phyloP scores from a whole-genome alignment of 2,329 filamentous ascomycete species.

The Amauroascus verrucosus region DNA sequence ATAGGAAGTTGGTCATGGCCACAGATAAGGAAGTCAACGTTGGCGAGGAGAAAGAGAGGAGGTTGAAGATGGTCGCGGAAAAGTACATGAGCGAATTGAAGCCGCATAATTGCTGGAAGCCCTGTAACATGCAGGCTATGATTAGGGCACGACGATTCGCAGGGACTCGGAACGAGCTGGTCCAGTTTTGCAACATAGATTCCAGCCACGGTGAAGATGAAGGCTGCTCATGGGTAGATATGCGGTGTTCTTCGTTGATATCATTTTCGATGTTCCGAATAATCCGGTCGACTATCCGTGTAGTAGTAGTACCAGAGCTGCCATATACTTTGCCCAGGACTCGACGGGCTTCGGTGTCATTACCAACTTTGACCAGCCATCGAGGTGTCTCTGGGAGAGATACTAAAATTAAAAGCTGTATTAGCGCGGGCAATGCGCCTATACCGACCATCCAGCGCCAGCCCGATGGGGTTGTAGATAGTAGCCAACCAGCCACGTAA shows the following conservation, averaged over 20 bases:
- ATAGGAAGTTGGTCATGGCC: slow-evolving; percentile 71
- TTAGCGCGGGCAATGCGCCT: slow-evolving; percentile 62
- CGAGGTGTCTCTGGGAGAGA: slow-evolving; percentile 80
- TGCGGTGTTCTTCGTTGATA: slow-evolving; percentile 57
- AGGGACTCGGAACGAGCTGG: slow-evolving; percentile 33
- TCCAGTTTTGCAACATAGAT: slow-evolving; percentile 6
- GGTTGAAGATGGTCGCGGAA: slow-evolving; percentile 67
- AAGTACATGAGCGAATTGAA: slow-evolving; percentile 94
- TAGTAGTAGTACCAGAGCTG: slow-evolving; percentile 32
- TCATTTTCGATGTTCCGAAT: slow-evolving; percentile 63
- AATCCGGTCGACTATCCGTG: slow-evolving; percentile 47
- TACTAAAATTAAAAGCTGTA: slow-evolving; percentile 59
- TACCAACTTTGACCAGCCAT: slow-evolving; percentile 66
- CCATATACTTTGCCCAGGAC: slow-evolving; percentile 60
- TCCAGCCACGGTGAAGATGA: neutral
- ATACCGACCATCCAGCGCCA: slow-evolving; percentile 92
- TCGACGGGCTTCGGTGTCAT: slow-evolving; percentile 49
- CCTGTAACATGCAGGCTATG: slow-evolving; percentile 80
- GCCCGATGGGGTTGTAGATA: slow-evolving; percentile 51
- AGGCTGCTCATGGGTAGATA: slow-evolving; percentile 16
- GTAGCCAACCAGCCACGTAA: slow-evolving; percentile 71
- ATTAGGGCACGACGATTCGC: slow-evolving; percentile 57
- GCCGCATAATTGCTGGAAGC: slow-evolving; percentile 76
- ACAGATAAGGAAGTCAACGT: slow-evolving; percentile 72
- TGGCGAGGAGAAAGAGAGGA: slow-evolving; percentile 67